phyloP scores from a whole-genome alignment of 1,284 basidiomycete genomes.

The Malassezia slooffiae region DNA sequence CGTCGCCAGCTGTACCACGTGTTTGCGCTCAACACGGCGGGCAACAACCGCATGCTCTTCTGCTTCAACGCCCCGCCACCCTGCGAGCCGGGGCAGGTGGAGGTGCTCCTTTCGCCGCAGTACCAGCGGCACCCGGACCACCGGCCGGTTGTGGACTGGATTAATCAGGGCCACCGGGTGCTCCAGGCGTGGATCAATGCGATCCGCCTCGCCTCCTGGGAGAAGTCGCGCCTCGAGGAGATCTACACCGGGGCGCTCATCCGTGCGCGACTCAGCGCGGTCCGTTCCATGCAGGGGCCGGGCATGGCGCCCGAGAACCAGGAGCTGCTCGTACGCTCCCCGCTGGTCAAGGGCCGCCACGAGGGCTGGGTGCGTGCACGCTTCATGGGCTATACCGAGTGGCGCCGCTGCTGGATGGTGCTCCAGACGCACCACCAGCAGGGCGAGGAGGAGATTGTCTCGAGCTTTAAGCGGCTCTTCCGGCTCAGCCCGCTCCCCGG shows the following conservation, averaged over 20 bases:
- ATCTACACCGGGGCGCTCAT: conserved; percentile 87
- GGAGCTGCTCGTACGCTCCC: conserved; percentile 19
- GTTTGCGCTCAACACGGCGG: conserved; percentile 85
- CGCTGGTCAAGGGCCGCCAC: conserved; percentile 56
- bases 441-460: conserved; percentile 23
- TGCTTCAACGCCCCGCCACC: conserved; percentile 46
- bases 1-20: conserved; percentile 57
- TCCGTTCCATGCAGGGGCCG: conserved; percentile 7
- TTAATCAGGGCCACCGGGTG: conserved; percentile 32
- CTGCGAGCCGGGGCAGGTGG: conserved; percentile 27
- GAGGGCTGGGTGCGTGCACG: conserved; percentile 89
- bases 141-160: conserved; percentile 37
- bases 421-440: conserved; percentile 48
- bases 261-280: conserved; percentile 51
- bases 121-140: conserved; percentile 31
- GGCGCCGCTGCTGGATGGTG: conserved; percentile 84
- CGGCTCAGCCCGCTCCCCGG: conserved; percentile 7
- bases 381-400: conserved; percentile 85
- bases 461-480: conserved; percentile 29
- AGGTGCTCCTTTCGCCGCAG: conserved; percentile 28
- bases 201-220: conserved; percentile 81
- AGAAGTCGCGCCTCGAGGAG: conserved; percentile 87
- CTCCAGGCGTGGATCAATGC: conserved; percentile 66
- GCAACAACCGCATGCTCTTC: conserved; percentile 78
- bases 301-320: conserved; percentile 5